phyloP scores from a whole-genome alignment of 1,284 basidiomycete genomes.

The Rhodotorula sp. region DNA sequence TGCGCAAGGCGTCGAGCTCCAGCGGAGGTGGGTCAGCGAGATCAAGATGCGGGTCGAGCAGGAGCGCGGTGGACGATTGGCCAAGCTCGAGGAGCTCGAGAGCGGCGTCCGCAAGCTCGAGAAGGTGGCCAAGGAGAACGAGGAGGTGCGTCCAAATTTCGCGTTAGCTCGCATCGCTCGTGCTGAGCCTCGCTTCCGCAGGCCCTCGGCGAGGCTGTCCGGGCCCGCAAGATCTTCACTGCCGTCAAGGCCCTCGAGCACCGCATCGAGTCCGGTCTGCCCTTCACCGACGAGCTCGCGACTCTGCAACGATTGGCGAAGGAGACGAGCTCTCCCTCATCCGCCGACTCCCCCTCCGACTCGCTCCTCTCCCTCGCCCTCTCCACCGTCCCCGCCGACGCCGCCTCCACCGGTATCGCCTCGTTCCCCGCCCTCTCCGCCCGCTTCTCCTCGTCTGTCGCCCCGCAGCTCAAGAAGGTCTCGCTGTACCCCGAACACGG shows the following conservation, averaged over 20 bases:
- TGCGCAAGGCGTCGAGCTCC: constrained; percentile 94
- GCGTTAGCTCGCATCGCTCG: constrained; percentile 68
- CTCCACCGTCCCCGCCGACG: constrained; percentile 57
- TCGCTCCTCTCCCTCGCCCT: constrained; percentile 64
- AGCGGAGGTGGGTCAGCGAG: constrained; percentile 92
- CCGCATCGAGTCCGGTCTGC: constrained; percentile 45
- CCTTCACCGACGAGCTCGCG: constrained; percentile 36
- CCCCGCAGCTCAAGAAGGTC: constrained; percentile 78
- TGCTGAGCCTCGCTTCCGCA: constrained; percentile 49
- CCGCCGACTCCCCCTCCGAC: constrained; percentile 24
- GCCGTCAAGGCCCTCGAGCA: constrained; percentile 62
- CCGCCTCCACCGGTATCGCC: constrained; percentile 82
- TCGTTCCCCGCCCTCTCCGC: constrained; percentile 81
- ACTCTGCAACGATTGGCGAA: constrained; percentile 30
- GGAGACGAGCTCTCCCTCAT: neutral
- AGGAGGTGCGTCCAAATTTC: constrained; percentile 68
- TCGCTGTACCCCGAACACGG: constrained; percentile 87
- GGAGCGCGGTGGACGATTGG: constrained; percentile 91
- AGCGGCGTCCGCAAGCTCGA: constrained; percentile 87
- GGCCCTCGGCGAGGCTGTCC: constrained; percentile 86
- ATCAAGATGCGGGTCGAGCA: constrained; percentile 94
- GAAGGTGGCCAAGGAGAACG: constrained; percentile 83
- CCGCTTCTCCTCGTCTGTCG: constrained; percentile 84
- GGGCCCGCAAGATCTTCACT: constrained; percentile 68
- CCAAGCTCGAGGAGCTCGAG: constrained; percentile 90